Evolutionary conservation across 2,329 filamentous ascomycete genomes (phyloP).

Genomic region (Epichloe sibirici): DNA sequence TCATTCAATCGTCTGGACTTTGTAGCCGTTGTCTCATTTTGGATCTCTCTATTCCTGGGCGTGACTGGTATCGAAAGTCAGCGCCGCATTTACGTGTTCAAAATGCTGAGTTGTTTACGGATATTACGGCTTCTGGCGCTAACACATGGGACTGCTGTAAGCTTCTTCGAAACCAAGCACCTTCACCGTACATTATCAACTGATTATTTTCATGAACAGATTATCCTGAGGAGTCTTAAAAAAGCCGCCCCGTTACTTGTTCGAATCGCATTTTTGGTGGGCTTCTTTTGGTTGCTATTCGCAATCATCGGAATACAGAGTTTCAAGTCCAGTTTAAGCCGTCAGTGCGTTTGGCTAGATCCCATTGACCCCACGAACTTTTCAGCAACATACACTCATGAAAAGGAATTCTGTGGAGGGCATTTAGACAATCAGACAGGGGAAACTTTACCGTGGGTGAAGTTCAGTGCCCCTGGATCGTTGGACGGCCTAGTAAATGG

Average conservation of each 20-base stretch:
- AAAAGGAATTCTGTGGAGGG: constrained; percentile 75
- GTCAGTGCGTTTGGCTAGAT: constrained; percentile 69
- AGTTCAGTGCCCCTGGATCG: constrained; percentile 21
- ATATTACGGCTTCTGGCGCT: constrained; percentile 84
- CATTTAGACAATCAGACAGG: constrained; percentile 52
- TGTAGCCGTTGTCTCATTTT: constrained; percentile 86
- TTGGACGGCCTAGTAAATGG: constrained; percentile 38
- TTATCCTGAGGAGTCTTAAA: constrained; percentile 89
- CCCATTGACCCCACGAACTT: constrained; percentile 44
- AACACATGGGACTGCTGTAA: constrained; percentile 83
- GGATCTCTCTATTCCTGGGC: constrained; percentile 73
- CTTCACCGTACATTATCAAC: background rate
- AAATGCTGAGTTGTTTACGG: constrained; percentile 90
- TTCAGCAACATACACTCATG: constrained; percentile 46
- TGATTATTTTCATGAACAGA: constrained; percentile 31
- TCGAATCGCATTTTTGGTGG: constrained; percentile 85
- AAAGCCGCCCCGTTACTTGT: constrained; percentile 85
- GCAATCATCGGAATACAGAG: constrained; percentile 94
- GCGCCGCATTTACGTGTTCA: constrained; percentile 76
- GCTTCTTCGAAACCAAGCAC: constrained; percentile 14
- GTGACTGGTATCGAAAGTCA: constrained; percentile 55
- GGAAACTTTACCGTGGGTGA: constrained; percentile 53
- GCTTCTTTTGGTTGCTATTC: constrained; percentile 96
- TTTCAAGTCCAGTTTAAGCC: constrained; percentile 74
- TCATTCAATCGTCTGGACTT: constrained; percentile 95